Evolutionary conservation across 257 asterid species (phyloP), one percentile per base, ranked within the genome.

Genomic region (Nicotiana paniculata): DNA sequence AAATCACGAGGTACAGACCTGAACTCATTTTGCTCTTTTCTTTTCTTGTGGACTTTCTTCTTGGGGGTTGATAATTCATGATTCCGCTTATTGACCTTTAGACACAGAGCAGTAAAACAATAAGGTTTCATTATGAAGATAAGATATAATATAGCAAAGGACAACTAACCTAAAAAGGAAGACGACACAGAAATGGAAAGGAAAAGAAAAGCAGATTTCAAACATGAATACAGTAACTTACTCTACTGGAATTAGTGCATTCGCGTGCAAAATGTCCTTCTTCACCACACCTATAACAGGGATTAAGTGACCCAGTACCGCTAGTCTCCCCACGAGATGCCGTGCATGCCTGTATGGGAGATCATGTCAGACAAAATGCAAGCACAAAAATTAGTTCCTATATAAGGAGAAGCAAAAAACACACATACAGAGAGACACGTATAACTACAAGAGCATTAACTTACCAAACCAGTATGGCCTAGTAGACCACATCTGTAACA

Each of bases 381-480:
- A 74, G 79, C 62, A 26, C 43, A 74, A 74, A 26, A 74, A 12
- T 13, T 74, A 48, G 79, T 15, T 48, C 43, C n/a, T 46, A 46
- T 46, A 11, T 26, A 26, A 32, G 74, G 51, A 48, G 26, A 48
- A 46, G 59, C 59, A 24, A 48, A 33, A 48, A 1, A 48, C 16
- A 48, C 62, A 53, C 58, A 53, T 53, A 53, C 17, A 53, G 1
- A 53, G 18, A 53, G 6, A 53, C 16, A 74, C 26, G 8, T 46
- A 46, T 13, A 8, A 48, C 43, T 74, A 3, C 26, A 74, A 24
- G 79, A 59, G 43, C 62, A 48, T 74, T 26, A 21, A 92, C 98
- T 92, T 82, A 96, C 99, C 97, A 90, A 82, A 84, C 98, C 98
- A 85, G 94, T 94, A 88, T 96, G 99, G 81, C 99, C 99, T 3